A percentile compares a stretch with the other conserved stretches of the same genome.
Conservation (phyloP, 2,329 filamentous ascomycete genomes). For the Penicillium sp. region DNA sequence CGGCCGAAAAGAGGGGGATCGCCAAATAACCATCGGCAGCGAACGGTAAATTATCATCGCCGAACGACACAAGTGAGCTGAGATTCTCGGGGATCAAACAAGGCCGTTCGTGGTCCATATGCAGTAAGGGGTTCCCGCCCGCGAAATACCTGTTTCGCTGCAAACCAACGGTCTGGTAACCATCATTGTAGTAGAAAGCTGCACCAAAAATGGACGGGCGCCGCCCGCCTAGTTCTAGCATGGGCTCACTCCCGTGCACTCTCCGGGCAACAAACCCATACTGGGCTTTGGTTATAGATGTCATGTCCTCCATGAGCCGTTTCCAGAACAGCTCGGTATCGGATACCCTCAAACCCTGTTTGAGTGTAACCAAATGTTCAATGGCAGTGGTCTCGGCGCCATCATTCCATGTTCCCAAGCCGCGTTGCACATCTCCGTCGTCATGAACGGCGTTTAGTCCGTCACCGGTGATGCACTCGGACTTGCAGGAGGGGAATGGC, state of each 20-base stretch:
- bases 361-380: constrained; percentile 61
- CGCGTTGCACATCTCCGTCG: constrained; percentile 26
- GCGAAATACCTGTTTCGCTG: constrained; percentile 64
- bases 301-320: constrained; percentile 63
- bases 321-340: constrained; percentile 64
- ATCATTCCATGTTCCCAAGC: constrained; percentile 38
- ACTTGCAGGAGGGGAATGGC: constrained; percentile 34
- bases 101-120: constrained; percentile 71
- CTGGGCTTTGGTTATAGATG: constrained; percentile 63
- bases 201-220: constrained; percentile 65
- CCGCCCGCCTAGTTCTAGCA: constrained; percentile 60
- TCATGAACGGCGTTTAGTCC: constrained; percentile 21
- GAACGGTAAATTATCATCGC: constrained; percentile 58
- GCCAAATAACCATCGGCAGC: constrained; percentile 66
- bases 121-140: constrained; percentile 64
- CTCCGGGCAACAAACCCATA: constrained; percentile 68
- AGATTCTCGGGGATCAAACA: constrained; percentile 66
- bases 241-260: constrained; percentile 60
- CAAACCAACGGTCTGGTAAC: constrained; percentile 52
- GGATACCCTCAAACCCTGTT: constrained; percentile 54
- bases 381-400: constrained; percentile 60
- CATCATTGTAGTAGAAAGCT: constrained; percentile 66
- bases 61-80: constrained; percentile 60
- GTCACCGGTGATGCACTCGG: constrained; percentile 29
- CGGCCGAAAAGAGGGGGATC: constrained; percentile 63